A percentile compares a stretch with the other conserved stretches of the same genome.
Evolutionary conservation across 2,329 filamentous ascomycete genomes (phyloP).

Genomic region (Neonectria coccinea): DNA sequence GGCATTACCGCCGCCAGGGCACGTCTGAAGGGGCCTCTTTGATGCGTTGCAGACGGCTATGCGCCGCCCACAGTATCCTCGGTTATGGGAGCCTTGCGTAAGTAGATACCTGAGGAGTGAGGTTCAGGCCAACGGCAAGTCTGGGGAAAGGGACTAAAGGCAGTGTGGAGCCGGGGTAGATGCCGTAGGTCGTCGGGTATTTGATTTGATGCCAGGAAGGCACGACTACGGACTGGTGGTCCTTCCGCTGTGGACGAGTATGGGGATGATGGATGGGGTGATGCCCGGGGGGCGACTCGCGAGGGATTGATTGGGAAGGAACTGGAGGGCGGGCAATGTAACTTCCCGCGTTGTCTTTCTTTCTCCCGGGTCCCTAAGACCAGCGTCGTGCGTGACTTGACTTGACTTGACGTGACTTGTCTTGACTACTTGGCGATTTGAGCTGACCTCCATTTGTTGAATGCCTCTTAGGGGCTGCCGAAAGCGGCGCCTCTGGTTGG

Average conservation of each 20-base stretch:
- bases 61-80: constrained; percentile 17
- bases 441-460: constrained; percentile 2
- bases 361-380: neutral
- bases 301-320: constrained; percentile 6
- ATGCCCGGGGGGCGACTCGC: neutral
- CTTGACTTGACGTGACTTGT: too few relatives aligned
- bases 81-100: constrained; percentile 20
- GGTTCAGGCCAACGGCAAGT: constrained; percentile 1
- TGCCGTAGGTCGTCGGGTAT: neutral
- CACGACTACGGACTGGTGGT: neutral
- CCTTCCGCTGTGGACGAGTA: constrained; percentile 2
- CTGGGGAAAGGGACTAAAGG: constrained; percentile 5
- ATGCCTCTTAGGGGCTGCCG: constrained; percentile 16
- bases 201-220: neutral
- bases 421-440: constrained; percentile 11
- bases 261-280: neutral
- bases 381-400: neutral
- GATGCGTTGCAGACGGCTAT: constrained; percentile 15
- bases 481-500: constrained; percentile 24
- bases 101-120: constrained; percentile 1
- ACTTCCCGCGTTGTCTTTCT: neutral
- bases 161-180: constrained; percentile 21
- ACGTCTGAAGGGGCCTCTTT: constrained; percentile 4
- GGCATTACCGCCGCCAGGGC: constrained; percentile 11
- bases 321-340: neutral